phyloP scores from a whole-genome alignment of 2,329 filamentous ascomycete species.

The Aspergillus eucalypticola region DNA sequence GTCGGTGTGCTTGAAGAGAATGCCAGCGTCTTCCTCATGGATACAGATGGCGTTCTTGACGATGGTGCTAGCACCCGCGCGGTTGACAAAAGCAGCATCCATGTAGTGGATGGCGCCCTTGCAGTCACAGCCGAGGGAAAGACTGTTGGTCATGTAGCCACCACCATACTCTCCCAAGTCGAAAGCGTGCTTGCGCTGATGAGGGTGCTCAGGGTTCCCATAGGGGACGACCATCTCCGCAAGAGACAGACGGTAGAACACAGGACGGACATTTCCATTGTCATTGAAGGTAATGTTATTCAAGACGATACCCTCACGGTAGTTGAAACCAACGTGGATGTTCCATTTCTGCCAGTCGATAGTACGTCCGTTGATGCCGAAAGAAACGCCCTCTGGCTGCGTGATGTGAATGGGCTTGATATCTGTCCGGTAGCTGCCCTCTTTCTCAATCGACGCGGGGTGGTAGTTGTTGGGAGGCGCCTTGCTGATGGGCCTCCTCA shows the following conservation, averaged over 20 bases:
- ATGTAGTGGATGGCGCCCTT: constrained; percentile 77
- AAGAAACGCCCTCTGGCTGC: constrained; percentile 86
- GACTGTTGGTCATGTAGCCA: constrained; percentile 52
- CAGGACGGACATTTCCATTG: constrained; percentile 70
- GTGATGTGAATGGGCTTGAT: constrained; percentile 86
- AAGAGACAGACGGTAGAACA: constrained; percentile 87
- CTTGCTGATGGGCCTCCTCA: constrained; percentile 73
- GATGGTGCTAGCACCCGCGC: constrained; percentile 70
- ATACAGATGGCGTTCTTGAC: constrained; percentile 96
- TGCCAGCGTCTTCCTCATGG: constrained; percentile 89
- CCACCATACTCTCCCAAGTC: constrained; percentile 51
- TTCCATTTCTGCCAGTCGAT: constrained; percentile 93
- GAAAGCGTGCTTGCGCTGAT: constrained; percentile 52
- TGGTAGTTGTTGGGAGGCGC: constrained; percentile 77
- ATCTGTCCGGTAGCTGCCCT: constrained; percentile 74
- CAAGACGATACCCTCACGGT: constrained; percentile 85
- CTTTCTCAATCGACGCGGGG: constrained; percentile 67
- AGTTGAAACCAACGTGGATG: constrained; percentile 92
- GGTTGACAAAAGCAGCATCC: constrained; percentile 80
- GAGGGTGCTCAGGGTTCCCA: constrained; percentile 51
- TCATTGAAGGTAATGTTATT: constrained; percentile 91
- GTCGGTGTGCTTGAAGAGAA: constrained; percentile 92
- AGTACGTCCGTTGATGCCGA: constrained; percentile 70
- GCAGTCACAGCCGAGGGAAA: constrained; percentile 48
- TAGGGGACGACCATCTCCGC: constrained; percentile 73